Percentiles rank a stretch among this genome's conserved stretches.
These are phyloP conservation scores for Verticillium tricorpus DNA, from an alignment of 2,329 filamentous ascomycete genomes.

Conservation along the genomic window DNA sequence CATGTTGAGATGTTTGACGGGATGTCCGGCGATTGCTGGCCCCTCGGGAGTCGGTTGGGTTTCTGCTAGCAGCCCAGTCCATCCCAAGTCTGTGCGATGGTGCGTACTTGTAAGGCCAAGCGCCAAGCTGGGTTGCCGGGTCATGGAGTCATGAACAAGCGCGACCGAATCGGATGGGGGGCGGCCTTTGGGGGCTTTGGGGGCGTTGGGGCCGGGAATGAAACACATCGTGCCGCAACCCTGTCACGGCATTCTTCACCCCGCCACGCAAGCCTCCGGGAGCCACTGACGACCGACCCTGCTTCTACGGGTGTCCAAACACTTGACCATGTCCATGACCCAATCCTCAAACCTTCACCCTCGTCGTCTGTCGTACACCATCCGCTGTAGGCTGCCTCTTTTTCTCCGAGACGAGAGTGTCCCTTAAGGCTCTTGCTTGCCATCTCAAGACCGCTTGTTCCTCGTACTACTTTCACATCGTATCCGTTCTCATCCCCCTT, in stretches of 20 bases:
- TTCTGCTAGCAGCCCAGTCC: too few species aligned
- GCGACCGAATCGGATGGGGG: neutral
- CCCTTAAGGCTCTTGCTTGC: neutral
- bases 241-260: neutral
- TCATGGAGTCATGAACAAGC: neutral
- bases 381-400: neutral
- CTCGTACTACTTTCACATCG: neutral
- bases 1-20: neutral
- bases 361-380: neutral
- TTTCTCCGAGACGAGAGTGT: neutral
- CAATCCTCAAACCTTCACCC: neutral
- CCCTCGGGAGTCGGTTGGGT: neutral
- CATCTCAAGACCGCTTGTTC: neutral
- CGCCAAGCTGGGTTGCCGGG: neutral
- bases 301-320: neutral
- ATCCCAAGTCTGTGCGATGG: too few species aligned
- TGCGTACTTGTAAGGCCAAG: neutral
- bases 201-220: neutral
- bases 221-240: slow-evolving; percentile 1
- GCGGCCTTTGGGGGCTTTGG: neutral
- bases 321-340: neutral
- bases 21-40: neutral
- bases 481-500: neutral
- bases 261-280: slow-evolving; percentile 1
- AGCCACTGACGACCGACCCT: neutral